phyloP scores from a whole-genome alignment of 129 eudicot genomes.

The Silybum marianum region DNA sequence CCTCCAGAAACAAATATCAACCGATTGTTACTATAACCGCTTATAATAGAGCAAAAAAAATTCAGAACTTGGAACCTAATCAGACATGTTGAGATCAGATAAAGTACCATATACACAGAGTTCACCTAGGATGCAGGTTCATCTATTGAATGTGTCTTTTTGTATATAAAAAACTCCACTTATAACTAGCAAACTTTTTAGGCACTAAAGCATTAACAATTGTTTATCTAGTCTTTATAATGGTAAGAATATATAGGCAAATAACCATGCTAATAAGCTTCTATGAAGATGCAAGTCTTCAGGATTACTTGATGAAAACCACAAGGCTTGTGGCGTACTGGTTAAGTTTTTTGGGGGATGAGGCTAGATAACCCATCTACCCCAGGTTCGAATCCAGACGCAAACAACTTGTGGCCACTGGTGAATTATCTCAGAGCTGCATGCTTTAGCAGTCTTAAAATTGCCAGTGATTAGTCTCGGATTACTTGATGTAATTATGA shows the following conservation, averaged over 20 bases:
- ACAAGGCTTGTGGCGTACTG: too few relatives aligned
- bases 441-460: too few relatives aligned
- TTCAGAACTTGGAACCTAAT: neutral
- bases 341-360: too few relatives aligned
- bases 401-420: too few relatives aligned
- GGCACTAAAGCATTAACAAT: neutral
- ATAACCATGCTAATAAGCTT: neutral
- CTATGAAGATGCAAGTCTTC: neutral
- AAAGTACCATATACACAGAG: neutral
- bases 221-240: neutral
- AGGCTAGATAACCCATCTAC: too few relatives aligned
- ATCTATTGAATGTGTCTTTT: neutral
- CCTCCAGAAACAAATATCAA: too few relatives aligned
- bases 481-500: neutral
- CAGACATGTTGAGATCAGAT: neutral
- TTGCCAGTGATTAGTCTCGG: neutral
- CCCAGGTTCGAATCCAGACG: too few relatives aligned
- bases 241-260: neutral
- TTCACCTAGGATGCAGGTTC: neutral
- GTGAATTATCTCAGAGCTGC: too few relatives aligned
- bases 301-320: neutral
- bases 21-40: neutral
- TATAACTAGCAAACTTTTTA: neutral
- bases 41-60: neutral
- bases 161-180: neutral